Evolutionary conservation across 208 protist species (phyloP).

Genomic region (Leishmania guyanensis): DNA sequence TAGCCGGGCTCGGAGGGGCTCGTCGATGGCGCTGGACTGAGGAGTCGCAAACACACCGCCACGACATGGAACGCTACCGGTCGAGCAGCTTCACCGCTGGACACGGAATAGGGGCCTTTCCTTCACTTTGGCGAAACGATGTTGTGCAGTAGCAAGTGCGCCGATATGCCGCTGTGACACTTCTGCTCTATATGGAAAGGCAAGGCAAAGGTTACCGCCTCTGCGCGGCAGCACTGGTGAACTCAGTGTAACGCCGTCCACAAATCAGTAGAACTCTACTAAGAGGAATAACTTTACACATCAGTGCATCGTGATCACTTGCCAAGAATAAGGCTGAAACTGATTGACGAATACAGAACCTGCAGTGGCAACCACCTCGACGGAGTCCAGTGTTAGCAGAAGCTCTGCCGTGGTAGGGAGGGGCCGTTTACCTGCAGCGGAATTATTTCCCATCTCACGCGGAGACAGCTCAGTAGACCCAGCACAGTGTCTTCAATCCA

Average conservation of each 20-base stretch:
- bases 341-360: slow-evolving; percentile 1
- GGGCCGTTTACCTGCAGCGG: background rate
- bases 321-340: slow-evolving; percentile 18
- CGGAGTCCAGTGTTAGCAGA: background rate
- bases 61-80: background rate
- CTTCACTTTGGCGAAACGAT: background rate
- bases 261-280: slow-evolving; percentile 32
- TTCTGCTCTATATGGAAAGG: slow-evolving; percentile 37
- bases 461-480: background rate
- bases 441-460: background rate
- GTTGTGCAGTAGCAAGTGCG: background rate
- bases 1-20: background rate
- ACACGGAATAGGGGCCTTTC: background rate
- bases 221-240: slow-evolving; percentile 42
- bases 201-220: slow-evolving; percentile 29
- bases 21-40: background rate
- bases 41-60: background rate
- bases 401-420: background rate
- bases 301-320: slow-evolving; percentile 58
- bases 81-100: background rate
- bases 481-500: background rate
- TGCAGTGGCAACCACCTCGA: background rate
- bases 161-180: slow-evolving; percentile 20
- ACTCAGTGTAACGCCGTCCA: slow-evolving; percentile 31
- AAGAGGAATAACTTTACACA: slow-evolving; percentile 50